Evolutionary conservation across 495 filamentous ascomycete genomes (phyloP).

Genomic region (Rhizodiscina lignyota): DNA sequence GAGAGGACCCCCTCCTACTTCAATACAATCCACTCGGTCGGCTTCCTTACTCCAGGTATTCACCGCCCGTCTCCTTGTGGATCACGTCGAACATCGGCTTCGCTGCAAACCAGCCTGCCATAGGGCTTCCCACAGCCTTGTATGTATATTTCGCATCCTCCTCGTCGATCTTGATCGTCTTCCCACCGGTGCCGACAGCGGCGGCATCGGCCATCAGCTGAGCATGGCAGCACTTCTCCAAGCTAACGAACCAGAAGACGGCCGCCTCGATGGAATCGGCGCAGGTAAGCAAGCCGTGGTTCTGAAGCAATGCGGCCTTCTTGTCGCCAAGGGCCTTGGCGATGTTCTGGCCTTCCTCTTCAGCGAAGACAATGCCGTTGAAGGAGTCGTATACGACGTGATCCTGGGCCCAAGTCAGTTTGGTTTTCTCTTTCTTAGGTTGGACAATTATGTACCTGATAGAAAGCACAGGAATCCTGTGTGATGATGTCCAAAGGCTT

Average conservation of each 20-base stretch:
- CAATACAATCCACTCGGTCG: too few species aligned
- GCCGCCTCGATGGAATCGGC: slow-evolving; percentile 25
- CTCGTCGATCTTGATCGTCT: slow-evolving; percentile 49
- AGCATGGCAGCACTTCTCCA: slow-evolving; percentile 63
- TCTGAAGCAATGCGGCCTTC: slow-evolving; percentile 56
- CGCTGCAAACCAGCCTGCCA: slow-evolving; percentile 54
- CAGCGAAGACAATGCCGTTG: slow-evolving; percentile 55
- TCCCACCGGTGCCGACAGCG: slow-evolving; percentile 42
- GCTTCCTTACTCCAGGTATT: slow-evolving; percentile 32
- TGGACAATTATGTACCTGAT: slow-evolving; percentile 13
- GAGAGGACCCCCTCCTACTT: too few species aligned
- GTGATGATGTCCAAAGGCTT: slow-evolving; percentile 49
- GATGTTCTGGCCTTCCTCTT: slow-evolving; percentile 53
- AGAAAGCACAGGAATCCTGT: slow-evolving; percentile 26
- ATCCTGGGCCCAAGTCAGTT: slow-evolving; percentile 26
- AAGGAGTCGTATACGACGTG: slow-evolving; percentile 48
- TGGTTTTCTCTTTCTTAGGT: background rate
- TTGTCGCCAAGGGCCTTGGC: slow-evolving; percentile 43
- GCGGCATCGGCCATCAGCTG: slow-evolving; percentile 65
- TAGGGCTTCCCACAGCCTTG: slow-evolving; percentile 42
- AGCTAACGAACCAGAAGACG: slow-evolving; percentile 58
- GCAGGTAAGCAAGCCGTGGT: slow-evolving; percentile 44
- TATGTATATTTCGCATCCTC: slow-evolving; percentile 53
- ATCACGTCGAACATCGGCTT: slow-evolving; percentile 62
- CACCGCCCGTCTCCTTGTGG: slow-evolving; percentile 43